These are phyloP conservation scores for Podospora tetraspora DNA, from an alignment of 495 filamentous ascomycete species.

Conservation along the genomic window DNA sequence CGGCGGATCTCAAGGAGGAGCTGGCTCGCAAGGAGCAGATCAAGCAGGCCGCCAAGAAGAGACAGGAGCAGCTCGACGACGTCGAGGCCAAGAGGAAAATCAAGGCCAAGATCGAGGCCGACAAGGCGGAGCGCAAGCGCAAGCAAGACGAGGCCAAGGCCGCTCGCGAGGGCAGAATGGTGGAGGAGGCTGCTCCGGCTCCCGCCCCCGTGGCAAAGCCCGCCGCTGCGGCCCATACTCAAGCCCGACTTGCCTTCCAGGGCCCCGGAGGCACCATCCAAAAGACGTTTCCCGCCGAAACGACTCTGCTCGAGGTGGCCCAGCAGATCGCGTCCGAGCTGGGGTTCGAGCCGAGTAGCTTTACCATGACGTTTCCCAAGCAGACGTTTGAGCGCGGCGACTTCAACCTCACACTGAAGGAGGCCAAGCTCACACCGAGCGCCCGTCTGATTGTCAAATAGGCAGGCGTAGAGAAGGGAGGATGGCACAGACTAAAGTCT, in stretches of 20 bases:
- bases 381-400: conserved; percentile 74
- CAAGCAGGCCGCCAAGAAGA: conserved; percentile 81
- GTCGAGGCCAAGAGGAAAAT: conserved; percentile 79
- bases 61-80: conserved; percentile 83
- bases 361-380: conserved; percentile 79
- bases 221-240: conserved; percentile 53
- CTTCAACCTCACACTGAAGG: conserved; percentile 86
- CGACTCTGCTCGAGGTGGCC: conserved; percentile 91
- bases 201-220: conserved; percentile 33
- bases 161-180: conserved; percentile 64
- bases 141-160: conserved; percentile 83
- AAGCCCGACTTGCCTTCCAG: conserved; percentile 78
- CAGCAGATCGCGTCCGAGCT: conserved; percentile 61
- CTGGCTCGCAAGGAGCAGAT: conserved; percentile 79
- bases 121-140: conserved; percentile 76
- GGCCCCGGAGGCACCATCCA: conserved; percentile 65
- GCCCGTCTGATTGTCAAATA: conserved; percentile 76
- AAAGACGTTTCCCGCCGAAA: conserved; percentile 78
- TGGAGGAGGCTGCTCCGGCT: conserved; percentile 20
- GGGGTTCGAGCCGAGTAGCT: conserved; percentile 55
- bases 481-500: neutral
- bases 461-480: neutral
- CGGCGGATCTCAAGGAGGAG: conserved; percentile 75
- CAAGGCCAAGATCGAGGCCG: conserved; percentile 85
- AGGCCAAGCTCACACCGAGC: conserved; percentile 83